Conservation (phyloP, 73 alveolate genomes). For the Stentor coeruleus region DNA sequence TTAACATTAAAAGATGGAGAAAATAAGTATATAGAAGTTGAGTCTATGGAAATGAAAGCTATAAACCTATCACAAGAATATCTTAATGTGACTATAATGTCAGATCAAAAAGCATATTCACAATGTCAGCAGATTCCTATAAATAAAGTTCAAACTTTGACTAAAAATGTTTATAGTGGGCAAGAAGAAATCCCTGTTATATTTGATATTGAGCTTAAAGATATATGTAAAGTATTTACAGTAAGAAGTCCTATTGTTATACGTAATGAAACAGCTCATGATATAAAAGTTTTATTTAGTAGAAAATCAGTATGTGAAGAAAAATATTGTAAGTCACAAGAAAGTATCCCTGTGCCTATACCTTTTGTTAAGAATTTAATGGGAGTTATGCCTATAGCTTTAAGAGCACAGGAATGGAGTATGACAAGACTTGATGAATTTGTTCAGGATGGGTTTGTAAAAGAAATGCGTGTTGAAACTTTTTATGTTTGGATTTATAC, state of each 20-base stretch:
- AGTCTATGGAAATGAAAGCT: slow-evolving; percentile 22
- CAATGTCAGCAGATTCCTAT: slow-evolving; percentile 29
- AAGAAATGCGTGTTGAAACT: not conserved
- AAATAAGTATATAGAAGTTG: slow-evolving; percentile 23
- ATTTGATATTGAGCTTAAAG: slow-evolving; percentile 40
- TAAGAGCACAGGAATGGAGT: not conserved
- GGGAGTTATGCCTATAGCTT: slow-evolving; percentile 19
- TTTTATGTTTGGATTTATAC: not conserved
- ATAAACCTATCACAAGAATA: slow-evolving; percentile 27
- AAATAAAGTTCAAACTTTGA: slow-evolving; percentile 25
- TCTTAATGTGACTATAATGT: slow-evolving; percentile 18
- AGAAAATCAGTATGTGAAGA: not conserved
- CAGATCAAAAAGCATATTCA: not conserved
- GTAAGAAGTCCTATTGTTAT: slow-evolving; percentile 26
- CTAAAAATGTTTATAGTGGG: not conserved
- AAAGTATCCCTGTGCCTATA: not conserved
- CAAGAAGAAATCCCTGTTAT: slow-evolving; percentile 21
- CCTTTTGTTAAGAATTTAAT: not conserved
- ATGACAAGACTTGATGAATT: not conserved
- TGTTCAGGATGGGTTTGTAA: not conserved
- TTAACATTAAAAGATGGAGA: not conserved
- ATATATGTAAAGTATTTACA: slow-evolving; percentile 30
- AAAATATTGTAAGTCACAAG: slow-evolving; percentile 8
- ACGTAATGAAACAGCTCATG: slow-evolving; percentile 9
- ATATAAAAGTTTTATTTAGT: not conserved